Conservation (phyloP, 2,329 filamentous ascomycete species). For the Furcasterigmium furcatum region DNA sequence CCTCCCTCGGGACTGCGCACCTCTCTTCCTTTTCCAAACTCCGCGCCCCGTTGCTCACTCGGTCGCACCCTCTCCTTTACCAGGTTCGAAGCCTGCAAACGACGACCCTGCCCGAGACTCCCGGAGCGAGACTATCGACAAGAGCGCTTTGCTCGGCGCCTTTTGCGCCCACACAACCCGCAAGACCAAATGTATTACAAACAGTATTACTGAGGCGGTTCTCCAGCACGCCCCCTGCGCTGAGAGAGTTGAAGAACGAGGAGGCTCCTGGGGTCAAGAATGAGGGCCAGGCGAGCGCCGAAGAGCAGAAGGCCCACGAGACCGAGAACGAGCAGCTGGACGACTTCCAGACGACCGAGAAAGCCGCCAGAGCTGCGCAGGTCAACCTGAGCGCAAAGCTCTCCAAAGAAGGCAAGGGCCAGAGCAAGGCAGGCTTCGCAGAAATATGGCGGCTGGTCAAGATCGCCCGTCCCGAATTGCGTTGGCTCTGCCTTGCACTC, state of each 20-base stretch:
- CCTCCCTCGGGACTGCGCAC: constrained; percentile 14
- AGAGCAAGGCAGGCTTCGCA: constrained; percentile 56
- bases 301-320: constrained; percentile 17
- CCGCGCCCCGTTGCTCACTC: constrained; percentile 6
- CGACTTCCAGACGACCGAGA: constrained; percentile 68
- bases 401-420: constrained; percentile 71
- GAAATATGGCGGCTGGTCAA: constrained; percentile 87
- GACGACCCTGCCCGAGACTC: no score
- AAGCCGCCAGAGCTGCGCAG: constrained; percentile 80
- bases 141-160: no score
- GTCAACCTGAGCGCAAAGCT: constrained; percentile 86
- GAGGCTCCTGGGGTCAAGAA: background rate
- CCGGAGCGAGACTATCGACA: no score
- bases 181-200: background rate
- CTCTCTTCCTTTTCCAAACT: constrained; percentile 12
- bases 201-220: constrained; percentile 20
- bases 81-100: constrained; percentile 1
- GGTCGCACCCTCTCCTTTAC: constrained; percentile 6
- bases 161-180: background rate
- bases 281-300: background rate
- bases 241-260: constrained; percentile 14
- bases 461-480: constrained; percentile 82
- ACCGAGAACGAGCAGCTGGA: constrained; percentile 38
- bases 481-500: constrained; percentile 76
- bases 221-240: constrained; percentile 18